phyloP scores from a whole-genome alignment of 2,329 filamentous ascomycete genomes.

The Sclerotinia subarctica region DNA sequence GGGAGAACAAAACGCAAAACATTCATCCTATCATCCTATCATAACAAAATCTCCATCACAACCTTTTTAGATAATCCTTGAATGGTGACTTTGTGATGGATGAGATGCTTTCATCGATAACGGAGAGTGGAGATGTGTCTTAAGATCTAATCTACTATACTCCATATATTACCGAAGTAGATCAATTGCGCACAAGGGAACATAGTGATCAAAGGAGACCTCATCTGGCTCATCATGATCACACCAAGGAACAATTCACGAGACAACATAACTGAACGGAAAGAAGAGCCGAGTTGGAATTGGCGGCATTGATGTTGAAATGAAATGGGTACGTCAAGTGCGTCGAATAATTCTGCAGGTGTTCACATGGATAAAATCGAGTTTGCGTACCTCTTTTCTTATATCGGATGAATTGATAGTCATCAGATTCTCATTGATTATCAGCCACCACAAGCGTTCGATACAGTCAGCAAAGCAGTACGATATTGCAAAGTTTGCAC shows the following conservation, averaged over 20 bases:
- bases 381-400: conserved; percentile 1
- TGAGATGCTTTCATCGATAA: conserved; percentile 1
- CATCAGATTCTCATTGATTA: conserved; percentile 4
- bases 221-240: neutral
- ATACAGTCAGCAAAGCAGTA: conserved; percentile 19
- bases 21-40: conserved; percentile 16
- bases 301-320: neutral
- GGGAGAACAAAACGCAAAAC: conserved; percentile 14
- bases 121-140: conserved; percentile 6
- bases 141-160: conserved; percentile 5
- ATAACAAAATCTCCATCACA: conserved; percentile 8
- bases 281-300: neutral
- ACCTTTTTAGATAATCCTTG: conserved; percentile 2
- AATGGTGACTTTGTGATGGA: neutral
- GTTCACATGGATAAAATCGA: conserved; percentile 8
- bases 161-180: neutral
- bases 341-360: conserved; percentile 11
- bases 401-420: conserved; percentile 15
- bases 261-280: neutral
- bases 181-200: conserved; percentile 6
- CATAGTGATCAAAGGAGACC: neutral
- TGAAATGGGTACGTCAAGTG: conserved; percentile 7
- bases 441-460: conserved; percentile 8
- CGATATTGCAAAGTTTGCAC: neutral
- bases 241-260: neutral